A percentile compares a stretch with the other conserved stretches of the same genome.
These are phyloP conservation scores for Microbotryum saponariae DNA, from an alignment of 1,284 basidiomycete species.

Conservation along the genomic window DNA sequence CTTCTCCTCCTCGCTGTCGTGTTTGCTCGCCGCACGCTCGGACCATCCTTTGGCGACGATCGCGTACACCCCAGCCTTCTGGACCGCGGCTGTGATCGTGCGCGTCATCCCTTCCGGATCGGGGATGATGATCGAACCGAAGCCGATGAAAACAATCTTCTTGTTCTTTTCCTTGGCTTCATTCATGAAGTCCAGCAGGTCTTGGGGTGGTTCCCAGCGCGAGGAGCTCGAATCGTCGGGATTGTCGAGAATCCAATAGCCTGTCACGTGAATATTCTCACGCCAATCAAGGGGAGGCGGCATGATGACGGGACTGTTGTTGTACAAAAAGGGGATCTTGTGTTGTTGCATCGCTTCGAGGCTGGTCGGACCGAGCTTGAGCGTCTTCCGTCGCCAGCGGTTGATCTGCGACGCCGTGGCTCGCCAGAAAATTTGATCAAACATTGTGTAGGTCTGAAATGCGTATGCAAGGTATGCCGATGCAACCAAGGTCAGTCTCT, in stretches of 20 bases:
- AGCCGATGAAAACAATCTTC: constrained; percentile 96
- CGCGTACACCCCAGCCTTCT: constrained; percentile 48
- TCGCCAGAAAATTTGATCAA: constrained; percentile 97
- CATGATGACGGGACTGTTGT: constrained; percentile 58
- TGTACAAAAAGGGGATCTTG: constrained; percentile 95
- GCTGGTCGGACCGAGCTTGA: constrained; percentile 72
- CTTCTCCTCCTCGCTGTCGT: constrained; percentile 39
- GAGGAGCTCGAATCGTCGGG: constrained; percentile 63
- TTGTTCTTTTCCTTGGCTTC: constrained; percentile 61
- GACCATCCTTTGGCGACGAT: constrained; percentile 98
- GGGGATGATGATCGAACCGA: constrained; percentile 92
- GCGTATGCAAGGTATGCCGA: no score
- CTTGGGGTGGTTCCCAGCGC: constrained; percentile 77
- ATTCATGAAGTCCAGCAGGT: constrained; percentile 73
- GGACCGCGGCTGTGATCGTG: constrained; percentile 78
- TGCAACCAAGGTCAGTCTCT: not conserved
- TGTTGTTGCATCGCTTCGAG: constrained; percentile 91
- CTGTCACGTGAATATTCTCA: constrained; percentile 94
- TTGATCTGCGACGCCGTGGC: constrained; percentile 91
- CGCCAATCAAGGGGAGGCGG: constrained; percentile 94
- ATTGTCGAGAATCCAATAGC: constrained; percentile 91
- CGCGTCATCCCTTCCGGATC: constrained; percentile 87
- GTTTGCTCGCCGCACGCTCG: constrained; percentile 69
- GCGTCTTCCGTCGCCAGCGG: constrained; percentile 72
- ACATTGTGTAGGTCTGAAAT: constrained; percentile 49